Base-by-base conservation (phyloP, 2,329 filamentous ascomycete species). In the Colletotrichum sp. region DNA sequence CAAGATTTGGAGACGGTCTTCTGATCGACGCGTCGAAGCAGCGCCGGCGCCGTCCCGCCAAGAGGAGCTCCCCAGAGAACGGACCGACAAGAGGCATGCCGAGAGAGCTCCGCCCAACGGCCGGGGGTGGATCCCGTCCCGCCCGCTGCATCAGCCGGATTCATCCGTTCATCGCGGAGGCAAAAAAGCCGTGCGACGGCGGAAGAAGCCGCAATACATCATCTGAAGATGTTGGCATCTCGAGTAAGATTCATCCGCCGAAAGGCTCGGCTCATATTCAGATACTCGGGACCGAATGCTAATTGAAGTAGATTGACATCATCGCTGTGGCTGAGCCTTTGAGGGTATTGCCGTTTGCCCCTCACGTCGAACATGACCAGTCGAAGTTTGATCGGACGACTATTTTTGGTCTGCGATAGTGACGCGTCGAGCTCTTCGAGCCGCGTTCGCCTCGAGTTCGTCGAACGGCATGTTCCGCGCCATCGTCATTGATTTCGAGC, bases 221-320 rank as follows among this genome's bases (percentile, higher is more conserved):
- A 59, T 69, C 74, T 68, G 74, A 74, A 76, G 12, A 36, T 9
- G 55, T 9, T 52, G 55, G 24, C 52, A 69, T 3, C 18, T 65
- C 5, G 13, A 44, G 8, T 21, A 28, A 28, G 52, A 32, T 24
- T 30, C 55, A 72, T 75, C 30, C 34, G 26, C 32, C 44, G 32
- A 44, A 63, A 71, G 49, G 32, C 65, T 68, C 30, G 44, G 72
- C 36, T 72, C 24, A 63, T 4, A 21, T 64, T 24, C 15, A 49
- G 26, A 32, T 64, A 70, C 69, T n/a, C 73, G 69, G 70, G 74
- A 67, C 74, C 71, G 74, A 76, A 60, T 26, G 34, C 16, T 18
- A 15, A 8, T 8, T 7, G 30, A 16, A 3, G 26, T 21, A 55
- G 24, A n/a, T 30, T 71, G 68, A 57, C 60, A 65, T 71, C 68